These are phyloP conservation scores for Annulohypoxylon moriforme DNA, from an alignment of 495 filamentous ascomycete species.

Conservation along the genomic window DNA sequence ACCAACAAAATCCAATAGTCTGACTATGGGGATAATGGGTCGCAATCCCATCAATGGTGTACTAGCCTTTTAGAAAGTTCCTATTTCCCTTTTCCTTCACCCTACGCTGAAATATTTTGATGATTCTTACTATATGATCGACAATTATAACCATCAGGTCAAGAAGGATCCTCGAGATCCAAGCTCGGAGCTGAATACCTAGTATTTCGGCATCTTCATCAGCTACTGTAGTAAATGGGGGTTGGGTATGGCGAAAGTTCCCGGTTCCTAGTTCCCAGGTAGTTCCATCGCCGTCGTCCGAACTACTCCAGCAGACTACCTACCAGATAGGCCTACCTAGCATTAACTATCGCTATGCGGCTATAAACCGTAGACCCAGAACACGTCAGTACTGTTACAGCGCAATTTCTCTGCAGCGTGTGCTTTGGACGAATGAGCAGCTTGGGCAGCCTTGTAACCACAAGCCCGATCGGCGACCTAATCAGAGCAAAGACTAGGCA, in stretches of 20 bases:
- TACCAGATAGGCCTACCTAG: neutral
- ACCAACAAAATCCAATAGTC: constrained; percentile 37
- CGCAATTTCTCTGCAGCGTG: constrained; percentile 37
- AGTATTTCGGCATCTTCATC: neutral
- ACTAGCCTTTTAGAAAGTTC: constrained; percentile 1
- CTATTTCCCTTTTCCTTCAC: constrained; percentile 5
- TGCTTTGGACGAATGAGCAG: constrained; percentile 34
- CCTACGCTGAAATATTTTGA: constrained; percentile 4
- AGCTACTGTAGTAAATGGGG: neutral
- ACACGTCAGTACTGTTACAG: constrained; percentile 42
- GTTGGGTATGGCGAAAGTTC: no score
- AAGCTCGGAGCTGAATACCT: constrained; percentile 41
- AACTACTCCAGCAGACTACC: neutral
- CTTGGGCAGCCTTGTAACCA: constrained; percentile 32
- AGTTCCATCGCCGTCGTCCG: constrained; percentile 21
- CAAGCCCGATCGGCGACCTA: constrained; percentile 45
- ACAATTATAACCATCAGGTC: constrained; percentile 38
- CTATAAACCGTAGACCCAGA: constrained; percentile 12
- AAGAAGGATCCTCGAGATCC: constrained; percentile 21
- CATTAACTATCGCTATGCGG: constrained; percentile 23
- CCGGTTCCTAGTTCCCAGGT: neutral
- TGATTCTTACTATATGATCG: constrained; percentile 40
- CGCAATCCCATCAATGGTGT: neutral
- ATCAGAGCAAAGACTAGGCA: constrained; percentile 29
- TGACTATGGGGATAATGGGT: constrained; percentile 30